Conservation (phyloP, 108 stramenopile genomes). For the Pseudonitzschia pungens region DNA sequence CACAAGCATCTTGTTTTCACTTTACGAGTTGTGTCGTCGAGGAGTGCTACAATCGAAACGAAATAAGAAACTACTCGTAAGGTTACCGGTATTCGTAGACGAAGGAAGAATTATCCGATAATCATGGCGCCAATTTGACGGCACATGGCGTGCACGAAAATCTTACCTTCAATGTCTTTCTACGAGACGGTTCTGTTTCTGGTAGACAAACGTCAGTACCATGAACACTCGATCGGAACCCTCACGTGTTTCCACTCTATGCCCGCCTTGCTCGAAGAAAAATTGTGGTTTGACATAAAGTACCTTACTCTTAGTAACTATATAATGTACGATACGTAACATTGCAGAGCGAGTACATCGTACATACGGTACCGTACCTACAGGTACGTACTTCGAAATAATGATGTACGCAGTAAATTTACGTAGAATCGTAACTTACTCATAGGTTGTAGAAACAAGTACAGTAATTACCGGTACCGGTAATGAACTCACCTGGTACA, state of each 20-base stretch:
- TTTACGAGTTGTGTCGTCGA: neutral
- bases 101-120: no score
- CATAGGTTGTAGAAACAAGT: no score
- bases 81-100: no score
- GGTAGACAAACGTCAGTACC: neutral
- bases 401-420: no score
- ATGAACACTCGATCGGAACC: neutral
- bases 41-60: neutral
- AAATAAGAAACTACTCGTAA: no score
- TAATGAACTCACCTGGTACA: no score
- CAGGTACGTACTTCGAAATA: no score
- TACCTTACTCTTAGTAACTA: neutral
- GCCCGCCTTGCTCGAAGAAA: neutral
- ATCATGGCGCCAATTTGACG: no score
- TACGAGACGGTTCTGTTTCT: neutral
- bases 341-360: no score
- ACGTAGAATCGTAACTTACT: no score
- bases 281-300: neutral
- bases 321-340: neutral
- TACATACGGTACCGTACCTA: no score
- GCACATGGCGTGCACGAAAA: neutral
- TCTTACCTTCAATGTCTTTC: conserved; percentile 1
- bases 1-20: conserved; percentile 21
- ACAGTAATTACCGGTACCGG: no score
- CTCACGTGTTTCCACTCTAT: neutral